A percentile compares a stretch with the other conserved stretches of the same genome.
Evolutionary conservation across 2,329 filamentous ascomycete species (phyloP).

Genomic region (Sarocladium brachiariae): DNA sequence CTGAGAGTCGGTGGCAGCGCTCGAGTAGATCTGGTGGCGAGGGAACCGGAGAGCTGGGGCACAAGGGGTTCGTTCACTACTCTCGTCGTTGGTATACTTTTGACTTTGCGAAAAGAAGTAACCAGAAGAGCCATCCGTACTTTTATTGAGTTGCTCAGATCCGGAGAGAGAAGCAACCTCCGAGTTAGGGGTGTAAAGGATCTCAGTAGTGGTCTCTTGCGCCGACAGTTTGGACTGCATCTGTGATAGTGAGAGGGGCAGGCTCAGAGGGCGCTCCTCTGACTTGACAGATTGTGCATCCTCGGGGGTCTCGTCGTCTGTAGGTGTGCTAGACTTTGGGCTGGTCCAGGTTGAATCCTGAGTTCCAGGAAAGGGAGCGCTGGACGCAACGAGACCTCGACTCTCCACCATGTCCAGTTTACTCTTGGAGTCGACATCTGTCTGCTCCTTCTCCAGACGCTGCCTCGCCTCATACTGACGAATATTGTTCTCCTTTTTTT

Average conservation of each 20-base stretch:
- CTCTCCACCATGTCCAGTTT: slow-evolving; percentile 25
- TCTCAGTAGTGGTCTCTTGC: not conserved
- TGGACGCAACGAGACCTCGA: slow-evolving; percentile 32
- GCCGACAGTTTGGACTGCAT: not conserved
- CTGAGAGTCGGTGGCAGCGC: slow-evolving; percentile 21
- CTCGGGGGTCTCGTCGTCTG: not conserved
- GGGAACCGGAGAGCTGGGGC: slow-evolving; percentile 1
- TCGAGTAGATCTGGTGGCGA: slow-evolving; percentile 1
- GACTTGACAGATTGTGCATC: not conserved
- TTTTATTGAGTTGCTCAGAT: slow-evolving; percentile 1
- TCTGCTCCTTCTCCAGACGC: slow-evolving; percentile 27
- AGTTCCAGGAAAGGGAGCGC: slow-evolving; percentile 28
- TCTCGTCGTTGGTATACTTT: slow-evolving; percentile 3
- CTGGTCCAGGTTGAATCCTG: slow-evolving; percentile 17
- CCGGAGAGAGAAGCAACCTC: not conserved
- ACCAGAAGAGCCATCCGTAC: not conserved
- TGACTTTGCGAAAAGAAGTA: not conserved
- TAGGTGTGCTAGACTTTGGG: slow-evolving; percentile 12
- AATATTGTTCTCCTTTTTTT: slow-evolving; percentile 56
- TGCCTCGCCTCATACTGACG: slow-evolving; percentile 33
- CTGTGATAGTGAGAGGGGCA: not conserved
- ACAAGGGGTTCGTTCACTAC: slow-evolving; percentile 1
- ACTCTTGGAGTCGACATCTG: slow-evolving; percentile 16
- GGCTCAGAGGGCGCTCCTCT: not conserved
- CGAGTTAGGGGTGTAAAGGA: not conserved